Evolutionary conservation across 768 basidiomycete genomes (phyloP).

Genomic region (Podaxis pistillaris): DNA sequence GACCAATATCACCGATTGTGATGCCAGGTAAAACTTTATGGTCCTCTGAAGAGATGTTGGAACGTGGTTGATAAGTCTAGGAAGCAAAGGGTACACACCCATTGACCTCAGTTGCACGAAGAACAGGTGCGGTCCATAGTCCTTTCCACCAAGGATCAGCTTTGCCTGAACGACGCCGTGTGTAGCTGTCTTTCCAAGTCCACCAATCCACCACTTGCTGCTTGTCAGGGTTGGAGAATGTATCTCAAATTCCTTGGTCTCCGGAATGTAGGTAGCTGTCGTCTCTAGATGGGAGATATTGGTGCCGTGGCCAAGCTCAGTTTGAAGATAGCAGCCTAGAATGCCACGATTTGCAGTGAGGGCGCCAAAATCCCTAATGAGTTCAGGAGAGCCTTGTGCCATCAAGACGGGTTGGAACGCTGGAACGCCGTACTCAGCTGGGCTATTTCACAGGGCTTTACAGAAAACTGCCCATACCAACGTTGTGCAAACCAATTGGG

Average conservation of each 20-base stretch:
- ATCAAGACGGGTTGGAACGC: constrained; percentile 70
- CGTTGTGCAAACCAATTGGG: constrained; percentile 39
- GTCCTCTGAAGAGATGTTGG: constrained; percentile 38
- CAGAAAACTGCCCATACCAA: constrained; percentile 29
- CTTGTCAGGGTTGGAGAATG: constrained; percentile 74
- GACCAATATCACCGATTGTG: constrained; percentile 69
- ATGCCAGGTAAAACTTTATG: constrained; percentile 62
- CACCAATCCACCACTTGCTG: constrained; percentile 84
- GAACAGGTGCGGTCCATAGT: constrained; percentile 74
- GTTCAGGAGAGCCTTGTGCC: constrained; percentile 55
- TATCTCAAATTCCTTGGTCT: constrained; percentile 68
- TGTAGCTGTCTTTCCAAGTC: constrained; percentile 66
- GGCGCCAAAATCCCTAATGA: constrained; percentile 50
- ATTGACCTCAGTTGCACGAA: constrained; percentile 66
- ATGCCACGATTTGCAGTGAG: constrained; percentile 56
- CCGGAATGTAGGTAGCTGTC: constrained; percentile 71
- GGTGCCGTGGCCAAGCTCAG: constrained; percentile 77
- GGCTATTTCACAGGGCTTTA: constrained; percentile 14
- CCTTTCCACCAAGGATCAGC: constrained; percentile 57
- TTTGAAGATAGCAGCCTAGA: constrained; percentile 73
- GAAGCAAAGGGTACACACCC: constrained; percentile 34
- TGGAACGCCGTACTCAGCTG: constrained; percentile 16
- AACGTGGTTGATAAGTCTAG: not conserved
- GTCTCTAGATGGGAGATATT: constrained; percentile 72
- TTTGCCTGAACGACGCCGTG: constrained; percentile 78